phyloP scores from a whole-genome alignment of 2,329 filamentous ascomycete species.

The Proliferodiscus dingleyae region DNA sequence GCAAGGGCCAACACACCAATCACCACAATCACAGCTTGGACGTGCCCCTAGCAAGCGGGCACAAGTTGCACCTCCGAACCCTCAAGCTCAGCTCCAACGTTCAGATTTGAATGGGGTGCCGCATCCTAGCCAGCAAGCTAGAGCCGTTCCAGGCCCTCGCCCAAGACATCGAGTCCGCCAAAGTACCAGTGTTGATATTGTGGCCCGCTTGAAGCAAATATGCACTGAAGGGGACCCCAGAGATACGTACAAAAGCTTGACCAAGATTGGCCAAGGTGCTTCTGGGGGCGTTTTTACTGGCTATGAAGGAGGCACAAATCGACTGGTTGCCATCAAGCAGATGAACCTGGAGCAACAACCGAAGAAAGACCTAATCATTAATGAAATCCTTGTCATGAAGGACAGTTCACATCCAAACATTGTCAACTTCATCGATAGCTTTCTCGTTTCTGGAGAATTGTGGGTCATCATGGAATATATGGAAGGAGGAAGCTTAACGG shows the following conservation, averaged over 20 bases:
- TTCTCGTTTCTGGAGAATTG: slow-evolving; percentile 79
- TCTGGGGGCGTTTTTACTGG: slow-evolving; percentile 94
- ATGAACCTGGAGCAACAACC: slow-evolving; percentile 99
- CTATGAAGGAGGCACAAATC: slow-evolving; percentile 76
- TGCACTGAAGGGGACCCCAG: slow-evolving; percentile 88
- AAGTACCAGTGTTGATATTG: slow-evolving; percentile 76
- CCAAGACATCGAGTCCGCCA: slow-evolving; percentile 75
- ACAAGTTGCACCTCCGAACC: slow-evolving; percentile 46
- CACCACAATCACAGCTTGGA: slow-evolving; percentile 70
- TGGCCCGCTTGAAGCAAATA: slow-evolving; percentile 78
- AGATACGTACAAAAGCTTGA: slow-evolving; percentile 78
- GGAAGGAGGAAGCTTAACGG: slow-evolving; percentile 95
- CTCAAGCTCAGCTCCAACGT: slow-evolving; percentile 44
- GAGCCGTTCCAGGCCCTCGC: slow-evolving; percentile 51
- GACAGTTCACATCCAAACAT: slow-evolving; percentile 98
- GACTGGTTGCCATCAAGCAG: slow-evolving; percentile 95
- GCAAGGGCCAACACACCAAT: slow-evolving; percentile 66
- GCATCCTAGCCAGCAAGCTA: slow-evolving; percentile 31
- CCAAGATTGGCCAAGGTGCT: slow-evolving; percentile 95
- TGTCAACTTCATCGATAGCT: slow-evolving; percentile 99
- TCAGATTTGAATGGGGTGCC: slow-evolving; percentile 36
- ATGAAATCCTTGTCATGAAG: slow-evolving; percentile 98
- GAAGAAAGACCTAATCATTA: slow-evolving; percentile 98
- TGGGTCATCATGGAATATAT: slow-evolving; percentile 99
- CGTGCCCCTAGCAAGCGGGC: slow-evolving; percentile 71